Base-by-base conservation (phyloP, 2,329 filamentous ascomycete genomes). In the Penicillium sp. region DNA sequence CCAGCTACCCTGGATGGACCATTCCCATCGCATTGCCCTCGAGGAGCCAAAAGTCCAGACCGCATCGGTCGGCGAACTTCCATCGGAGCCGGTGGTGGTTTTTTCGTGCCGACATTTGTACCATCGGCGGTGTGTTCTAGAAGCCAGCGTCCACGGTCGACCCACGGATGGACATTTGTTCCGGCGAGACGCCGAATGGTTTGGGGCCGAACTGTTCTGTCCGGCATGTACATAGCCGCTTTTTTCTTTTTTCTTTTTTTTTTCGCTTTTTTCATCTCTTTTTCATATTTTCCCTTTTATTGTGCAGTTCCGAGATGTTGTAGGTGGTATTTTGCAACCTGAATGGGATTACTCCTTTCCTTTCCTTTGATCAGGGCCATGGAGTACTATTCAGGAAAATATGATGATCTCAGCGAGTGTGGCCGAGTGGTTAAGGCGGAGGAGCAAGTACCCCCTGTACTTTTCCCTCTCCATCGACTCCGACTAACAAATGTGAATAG, bases 101-200 rank as follows among this genome's bases (percentile, higher is more conserved):
- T 78, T 78, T 58, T 70, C 73, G 8, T 78, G 75, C 60, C 68
- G 75, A 46, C 75, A 78, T 62, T 51, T 76, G 42, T 78, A 75
- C 59, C 75, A 78, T 59, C 71, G 68, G 23, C 65, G 63, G 32
- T 78, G 75, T 61, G 57, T 78, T 46, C 48, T 70, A 51, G 63
- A 69, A 27, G 51, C 64, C 4, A 46, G 46, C 23, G 40, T 47
- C 20, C 43, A 43, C 8, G 44, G 37, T 24, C 49, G 48, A 33
- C 52, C 55, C 46, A 39, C 53, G 46, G 42, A 53, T 28, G 47
- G 33, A 49, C 44, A 54, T 43, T 33, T 38, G n/a, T 54, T 53
- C 38, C 58, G 49, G 40, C 60, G 52, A 27, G 52, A 56, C 47
- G 45, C 53, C 45, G 64, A 64, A 51, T 64, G 62, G 43, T 52